Evolutionary conservation across 1,139 yeast species (phyloP), one percentile per base, ranked within the genome.

Genomic region (Taphrina flavorubra): DNA sequence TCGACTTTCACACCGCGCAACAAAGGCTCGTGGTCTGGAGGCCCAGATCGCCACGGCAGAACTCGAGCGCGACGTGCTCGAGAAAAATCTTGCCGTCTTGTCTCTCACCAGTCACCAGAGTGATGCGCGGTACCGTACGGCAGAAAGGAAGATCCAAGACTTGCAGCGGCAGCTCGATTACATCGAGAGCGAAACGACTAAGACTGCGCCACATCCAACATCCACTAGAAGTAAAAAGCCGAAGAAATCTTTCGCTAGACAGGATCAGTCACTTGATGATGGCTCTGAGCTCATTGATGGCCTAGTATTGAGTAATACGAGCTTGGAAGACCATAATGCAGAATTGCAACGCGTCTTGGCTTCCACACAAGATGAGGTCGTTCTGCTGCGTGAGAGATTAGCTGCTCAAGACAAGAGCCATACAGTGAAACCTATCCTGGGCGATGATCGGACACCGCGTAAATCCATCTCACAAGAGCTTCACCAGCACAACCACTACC

Each of bases 401-500:
- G 42, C 40, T 13, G 36, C 20, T 36, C 51, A 39, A 25, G 36
- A 20, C 13, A 11, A 1, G 13, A 18, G 36, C 13, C 36, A 20
- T n/a, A 8, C 31, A 2, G 20, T 34, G 13, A n/a, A 11, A 7
- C 6, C 36, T 8, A 44, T 14, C 8, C 8, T 44, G 16, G 47
- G 4, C 18, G n/a, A 49, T 25, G 36, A 20, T 25, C 58, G 34
- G 16, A 36, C 34, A 31, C 61, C 59, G 18, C 67, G 67, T 11
- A 56, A 63, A 31, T 37, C 67, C 10, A 51, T 63, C 10, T 63
- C 67, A 2, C 67, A 63, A 55, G 67, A 63, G 46, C 18, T 63
- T 18, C 67, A 63, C 34, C 56, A 63, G n/a, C 67, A 63, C 34
- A 58, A 63, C 18, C 58, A 63, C 47, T 57, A 63, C 20, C 67